A percentile compares a stretch with the other conserved stretches of the same genome.
These are phyloP conservation scores for Catharanthus roseus DNA, from an alignment of 257 asterid genomes.

Conservation along the genomic window DNA sequence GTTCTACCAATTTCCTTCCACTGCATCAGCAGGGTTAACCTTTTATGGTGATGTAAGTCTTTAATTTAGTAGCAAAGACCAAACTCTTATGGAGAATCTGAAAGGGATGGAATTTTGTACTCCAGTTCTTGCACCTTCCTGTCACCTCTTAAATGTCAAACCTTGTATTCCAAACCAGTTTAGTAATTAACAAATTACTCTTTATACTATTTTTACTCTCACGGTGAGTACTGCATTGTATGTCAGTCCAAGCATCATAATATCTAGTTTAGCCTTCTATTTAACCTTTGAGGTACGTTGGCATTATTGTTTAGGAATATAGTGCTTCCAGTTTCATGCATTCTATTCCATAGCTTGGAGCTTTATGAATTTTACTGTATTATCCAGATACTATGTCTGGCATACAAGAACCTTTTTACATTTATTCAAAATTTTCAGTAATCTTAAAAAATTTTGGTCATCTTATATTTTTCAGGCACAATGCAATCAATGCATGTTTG, in stretches of 20 bases:
- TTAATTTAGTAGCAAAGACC: not conserved
- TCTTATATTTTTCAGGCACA: conserved; percentile 53
- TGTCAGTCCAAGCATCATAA: too few relatives aligned
- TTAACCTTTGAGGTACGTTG: not conserved
- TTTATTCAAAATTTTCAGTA: not conserved
- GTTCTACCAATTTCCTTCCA: not conserved
- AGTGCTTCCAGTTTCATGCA: not conserved
- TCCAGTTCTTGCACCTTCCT: not conserved
- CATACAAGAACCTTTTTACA: too few relatives aligned
- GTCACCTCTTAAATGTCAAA: not conserved
- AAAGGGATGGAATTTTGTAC: not conserved
- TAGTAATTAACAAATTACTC: not conserved
- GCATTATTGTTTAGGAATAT: not conserved
- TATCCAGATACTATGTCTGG: not conserved
- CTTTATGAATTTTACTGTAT: not conserved
- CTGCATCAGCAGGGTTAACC: not conserved
- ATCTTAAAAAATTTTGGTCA: conserved; percentile 2
- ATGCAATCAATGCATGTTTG: conserved; percentile 85
- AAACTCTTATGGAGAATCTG: not conserved
- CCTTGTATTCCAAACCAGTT: not conserved
- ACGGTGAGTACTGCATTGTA: not conserved
- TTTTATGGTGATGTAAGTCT: not conserved
- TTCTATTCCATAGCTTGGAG: not conserved
- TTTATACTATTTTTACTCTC: not conserved
- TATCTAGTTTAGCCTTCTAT: too few relatives aligned